These are phyloP conservation scores for Davidsoniella neocaledoniae DNA, from an alignment of 2,329 filamentous ascomycete genomes.

Conservation along the genomic window DNA sequence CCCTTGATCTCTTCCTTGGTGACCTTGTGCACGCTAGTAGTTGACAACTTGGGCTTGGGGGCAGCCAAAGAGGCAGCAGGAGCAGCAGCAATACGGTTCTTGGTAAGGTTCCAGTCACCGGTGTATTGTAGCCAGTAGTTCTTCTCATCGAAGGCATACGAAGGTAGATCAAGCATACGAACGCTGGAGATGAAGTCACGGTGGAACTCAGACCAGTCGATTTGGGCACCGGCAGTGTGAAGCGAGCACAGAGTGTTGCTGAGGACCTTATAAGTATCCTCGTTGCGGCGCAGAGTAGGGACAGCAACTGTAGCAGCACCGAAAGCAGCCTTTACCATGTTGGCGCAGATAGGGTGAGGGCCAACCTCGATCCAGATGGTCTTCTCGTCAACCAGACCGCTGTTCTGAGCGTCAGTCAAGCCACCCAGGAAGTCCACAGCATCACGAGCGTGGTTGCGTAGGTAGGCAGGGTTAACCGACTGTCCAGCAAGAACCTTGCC, in stretches of 20 bases:
- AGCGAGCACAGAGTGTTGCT: slow-evolving; percentile 38
- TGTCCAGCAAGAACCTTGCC: slow-evolving; percentile 34
- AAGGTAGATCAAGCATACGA: slow-evolving; percentile 43
- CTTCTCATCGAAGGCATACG: slow-evolving; percentile 57
- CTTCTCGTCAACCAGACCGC: slow-evolving; percentile 40
- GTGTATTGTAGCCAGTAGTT: slow-evolving; percentile 49
- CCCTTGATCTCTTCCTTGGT: slow-evolving; percentile 45
- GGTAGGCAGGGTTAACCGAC: slow-evolving; percentile 37
- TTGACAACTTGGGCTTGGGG: slow-evolving; percentile 41
- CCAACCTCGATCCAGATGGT: slow-evolving; percentile 55
- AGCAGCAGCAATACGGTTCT: slow-evolving; percentile 39
- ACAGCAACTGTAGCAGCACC: slow-evolving; percentile 33
- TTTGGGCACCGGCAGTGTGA: slow-evolving; percentile 41
- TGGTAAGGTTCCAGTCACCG: slow-evolving; percentile 56
- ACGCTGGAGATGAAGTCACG: slow-evolving; percentile 26
- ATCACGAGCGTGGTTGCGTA: slow-evolving; percentile 43
- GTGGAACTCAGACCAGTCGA: slow-evolving; percentile 59
- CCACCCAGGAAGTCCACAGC: slow-evolving; percentile 48
- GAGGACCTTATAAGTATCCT: slow-evolving; percentile 48
- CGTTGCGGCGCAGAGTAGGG: slow-evolving; percentile 45
- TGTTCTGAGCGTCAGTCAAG: slow-evolving; percentile 36
- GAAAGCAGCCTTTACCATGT: slow-evolving; percentile 48
- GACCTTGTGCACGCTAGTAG: slow-evolving; percentile 48
- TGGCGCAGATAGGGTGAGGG: slow-evolving; percentile 49
- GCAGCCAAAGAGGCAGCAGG: slow-evolving; percentile 20